These are phyloP conservation scores for Takakia lepidozioides DNA, from an alignment of 225 moss, liverwort and hornwort genomes.

Conservation along the genomic window DNA sequence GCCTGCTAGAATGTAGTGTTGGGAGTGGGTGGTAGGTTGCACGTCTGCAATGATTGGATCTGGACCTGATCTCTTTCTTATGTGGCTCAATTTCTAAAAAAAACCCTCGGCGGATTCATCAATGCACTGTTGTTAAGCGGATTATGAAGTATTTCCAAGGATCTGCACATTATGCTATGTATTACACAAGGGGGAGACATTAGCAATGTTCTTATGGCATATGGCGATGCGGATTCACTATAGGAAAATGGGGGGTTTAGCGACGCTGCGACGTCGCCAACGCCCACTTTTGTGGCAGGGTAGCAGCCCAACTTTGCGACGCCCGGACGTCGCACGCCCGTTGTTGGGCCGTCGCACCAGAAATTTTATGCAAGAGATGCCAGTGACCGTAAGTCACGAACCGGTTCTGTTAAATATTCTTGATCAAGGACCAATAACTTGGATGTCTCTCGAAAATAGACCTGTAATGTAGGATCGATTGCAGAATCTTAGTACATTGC, in stretches of 20 bases:
- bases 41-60: background rate
- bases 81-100: background rate
- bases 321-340: too few species aligned
- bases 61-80: background rate
- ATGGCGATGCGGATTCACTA: conserved; percentile 2
- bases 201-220: background rate
- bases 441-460: background rate
- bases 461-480: background rate
- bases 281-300: too few species aligned
- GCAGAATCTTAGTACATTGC: background rate
- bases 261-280: too few species aligned
- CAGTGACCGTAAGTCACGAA: background rate
- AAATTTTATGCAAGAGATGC: background rate
- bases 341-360: too few species aligned
- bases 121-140: conserved; percentile 2
- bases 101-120: background rate
- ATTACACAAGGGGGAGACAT: background rate
- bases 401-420: background rate
- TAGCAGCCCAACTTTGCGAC: too few species aligned
- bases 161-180: background rate
- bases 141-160: background rate
- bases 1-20: too few species aligned
- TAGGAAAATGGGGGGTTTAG: too few species aligned
- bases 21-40: too few species aligned
- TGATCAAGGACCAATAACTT: background rate